Base-by-base conservation (phyloP, 1,284 basidiomycete genomes). In the Naganishia liquefaciens region DNA sequence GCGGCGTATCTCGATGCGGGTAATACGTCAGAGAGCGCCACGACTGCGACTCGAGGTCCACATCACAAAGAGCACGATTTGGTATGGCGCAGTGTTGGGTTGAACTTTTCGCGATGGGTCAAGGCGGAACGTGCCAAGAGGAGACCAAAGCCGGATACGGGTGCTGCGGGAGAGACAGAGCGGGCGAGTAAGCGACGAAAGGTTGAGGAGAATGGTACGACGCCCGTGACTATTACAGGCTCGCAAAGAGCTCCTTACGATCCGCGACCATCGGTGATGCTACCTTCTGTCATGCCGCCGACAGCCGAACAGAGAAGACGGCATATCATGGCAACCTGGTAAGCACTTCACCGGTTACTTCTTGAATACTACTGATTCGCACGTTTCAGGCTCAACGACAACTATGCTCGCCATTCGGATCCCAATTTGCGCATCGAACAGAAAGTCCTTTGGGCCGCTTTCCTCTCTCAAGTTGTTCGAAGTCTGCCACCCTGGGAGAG, bases 101-200 rank as follows among this genome's bases (percentile, higher is more conserved):
- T 58, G 57, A 28, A 64, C 66, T 62, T 70, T 65, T 42, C 71
- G 69, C 54, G 73, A 71, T 64, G 70, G 70, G 47, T 70, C 65
- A 68, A 69, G 69, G 66, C 71, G 69, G 66, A 47, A 53, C 7
- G 44, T 39, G 30, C 53, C 15, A 23, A 53, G 37, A 46, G 40
- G 44, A 47, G 27, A 37, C 37, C 44, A 17, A 49, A 63, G 43
- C 28, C 37, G 25, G 62, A 63, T 23, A 4, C 33, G n/a, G 21
- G 23, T 42, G 27, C 7, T 42, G 44, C 27, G 23, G 50, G 5
- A 25, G 40, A 62, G 40, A 27, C 17, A 27, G 50, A 50, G 28
- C 27, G 50, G 68, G 57, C 42, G 53, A 62, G 42, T 50, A 63
- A 30, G 62, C 63, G 62, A 67, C 66, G 44, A 70, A 72, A 55